Base-by-base conservation (phyloP, 495 filamentous ascomycete genomes). In the Trichoderma virens region DNA sequence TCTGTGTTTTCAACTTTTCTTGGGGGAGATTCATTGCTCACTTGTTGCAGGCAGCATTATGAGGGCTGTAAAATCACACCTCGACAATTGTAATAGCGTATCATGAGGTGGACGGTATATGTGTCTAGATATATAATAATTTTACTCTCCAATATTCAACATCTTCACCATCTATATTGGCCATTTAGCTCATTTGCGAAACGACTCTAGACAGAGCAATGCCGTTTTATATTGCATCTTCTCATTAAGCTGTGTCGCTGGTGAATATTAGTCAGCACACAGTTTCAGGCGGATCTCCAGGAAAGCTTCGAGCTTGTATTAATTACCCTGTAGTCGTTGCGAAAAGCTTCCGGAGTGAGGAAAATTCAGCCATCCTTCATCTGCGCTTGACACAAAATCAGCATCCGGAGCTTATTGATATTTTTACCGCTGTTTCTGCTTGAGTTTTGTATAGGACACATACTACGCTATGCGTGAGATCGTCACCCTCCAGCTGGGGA, bases 401-500 rank as follows among this genome's bases (percentile, higher is more conserved):
- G n/a, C n/a, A n/a, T n/a, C n/a, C n/a, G n/a, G n/a, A n/a, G n/a
- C n/a, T n/a, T n/a, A n/a, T n/a, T n/a, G n/a, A n/a, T n/a, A n/a
- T n/a, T n/a, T n/a, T n/a, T n/a, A n/a, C n/a, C n/a, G n/a, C n/a
- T n/a, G n/a, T n/a, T n/a, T n/a, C n/a, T n/a, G n/a, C n/a, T n/a
- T n/a, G n/a, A n/a, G n/a, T n/a, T n/a, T n/a, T n/a, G n/a, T n/a
- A n/a, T n/a, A n/a, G n/a, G n/a, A n/a, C n/a, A 60, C 7, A n/a
- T 6, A 47, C n/a, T 8, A 23, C 56, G 71, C 64, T 9, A 99
- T 99, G 94, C 92, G 95, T 78, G 94, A 99, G 73, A 92, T 98
- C 65, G 82, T 99, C 64, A 97, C 94, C 1, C 77, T 98, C 51
- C 94, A 99, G 78, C 84, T 98, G 62, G 94, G 94, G 43, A 90